Evolutionary conservation across 257 asterid species (phyloP).

Genomic region (Fraxinus americana): DNA sequence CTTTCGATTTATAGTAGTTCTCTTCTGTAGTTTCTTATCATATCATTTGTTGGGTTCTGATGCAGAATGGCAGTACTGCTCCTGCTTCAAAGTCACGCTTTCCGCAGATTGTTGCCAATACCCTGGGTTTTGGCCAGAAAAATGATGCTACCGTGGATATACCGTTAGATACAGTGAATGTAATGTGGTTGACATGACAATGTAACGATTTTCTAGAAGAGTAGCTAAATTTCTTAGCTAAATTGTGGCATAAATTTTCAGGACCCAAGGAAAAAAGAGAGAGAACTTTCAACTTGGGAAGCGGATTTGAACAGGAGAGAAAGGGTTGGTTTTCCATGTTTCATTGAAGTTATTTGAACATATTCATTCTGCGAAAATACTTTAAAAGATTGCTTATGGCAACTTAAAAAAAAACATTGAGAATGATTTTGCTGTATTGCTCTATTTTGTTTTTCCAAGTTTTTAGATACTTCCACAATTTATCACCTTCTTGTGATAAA

Average conservation of each 20-base stretch:
- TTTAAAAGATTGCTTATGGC: background rate
- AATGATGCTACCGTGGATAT: slow-evolving; percentile 94
- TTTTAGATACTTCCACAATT: background rate
- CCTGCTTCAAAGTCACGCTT: slow-evolving; percentile 75
- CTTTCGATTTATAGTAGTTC: background rate
- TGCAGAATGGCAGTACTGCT: slow-evolving; percentile 69
- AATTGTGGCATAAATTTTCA: slow-evolving; percentile 38
- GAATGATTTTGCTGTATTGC: background rate
- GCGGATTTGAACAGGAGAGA: slow-evolving; percentile 85
- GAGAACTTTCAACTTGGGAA: slow-evolving; percentile 84
- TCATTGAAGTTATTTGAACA: background rate
- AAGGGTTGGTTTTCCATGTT: slow-evolving; percentile 55
- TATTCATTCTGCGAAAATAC: background rate
- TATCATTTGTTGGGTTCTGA: slow-evolving; percentile 10
- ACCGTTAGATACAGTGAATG: slow-evolving; percentile 83
- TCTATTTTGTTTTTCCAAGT: background rate
- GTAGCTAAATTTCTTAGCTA: slow-evolving; percentile 8
- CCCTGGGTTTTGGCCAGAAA: slow-evolving; percentile 93
- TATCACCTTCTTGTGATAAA: background rate
- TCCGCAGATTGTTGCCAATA: slow-evolving; percentile 75
- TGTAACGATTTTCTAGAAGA: slow-evolving; percentile 17
- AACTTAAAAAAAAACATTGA: background rate
- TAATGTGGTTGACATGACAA: slow-evolving; percentile 34
- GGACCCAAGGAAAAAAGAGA: slow-evolving; percentile 77
- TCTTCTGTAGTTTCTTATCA: background rate